These are phyloP conservation scores for Morella rubra DNA, from an alignment of 306 rosid species.

Conservation along the genomic window DNA sequence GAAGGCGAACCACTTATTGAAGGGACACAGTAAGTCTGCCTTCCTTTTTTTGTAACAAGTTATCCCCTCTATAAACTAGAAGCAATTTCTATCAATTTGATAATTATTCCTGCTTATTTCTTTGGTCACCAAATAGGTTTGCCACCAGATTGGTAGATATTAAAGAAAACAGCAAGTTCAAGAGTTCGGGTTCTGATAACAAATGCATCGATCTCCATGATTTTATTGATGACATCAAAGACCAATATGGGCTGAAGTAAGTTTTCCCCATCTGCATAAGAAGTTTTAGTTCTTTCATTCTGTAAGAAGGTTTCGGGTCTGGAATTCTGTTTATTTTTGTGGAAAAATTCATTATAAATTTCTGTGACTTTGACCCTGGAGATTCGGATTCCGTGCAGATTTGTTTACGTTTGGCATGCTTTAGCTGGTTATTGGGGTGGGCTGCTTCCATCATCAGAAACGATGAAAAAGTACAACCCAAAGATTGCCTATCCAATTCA, in stretches of 20 bases:
- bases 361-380: constrained; percentile 10
- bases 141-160: constrained; percentile 58
- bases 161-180: constrained; percentile 66
- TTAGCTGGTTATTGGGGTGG: constrained; percentile 88
- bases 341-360: not conserved
- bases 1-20: constrained; percentile 53
- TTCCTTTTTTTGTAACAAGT: not conserved
- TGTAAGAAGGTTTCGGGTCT: too few relatives aligned
- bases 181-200: constrained; percentile 32
- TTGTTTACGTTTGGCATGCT: constrained; percentile 73
- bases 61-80: not conserved
- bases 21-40: constrained; percentile 56
- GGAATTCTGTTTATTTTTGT: not conserved
- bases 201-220: constrained; percentile 40
- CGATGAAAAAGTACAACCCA: constrained; percentile 59
- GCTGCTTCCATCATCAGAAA: constrained; percentile 52
- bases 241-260: constrained; percentile 59
- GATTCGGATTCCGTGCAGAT: constrained; percentile 35
- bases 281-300: too few relatives aligned
- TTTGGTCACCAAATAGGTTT: constrained; percentile 39
- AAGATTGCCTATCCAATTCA: constrained; percentile 51
- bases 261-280: constrained; percentile 22
- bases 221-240: constrained; percentile 53
- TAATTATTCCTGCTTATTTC: constrained; percentile 15
- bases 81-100: constrained; percentile 19